Conservation (phyloP, 2,329 filamentous ascomycete species). For the Rugonectria rugulosa region DNA sequence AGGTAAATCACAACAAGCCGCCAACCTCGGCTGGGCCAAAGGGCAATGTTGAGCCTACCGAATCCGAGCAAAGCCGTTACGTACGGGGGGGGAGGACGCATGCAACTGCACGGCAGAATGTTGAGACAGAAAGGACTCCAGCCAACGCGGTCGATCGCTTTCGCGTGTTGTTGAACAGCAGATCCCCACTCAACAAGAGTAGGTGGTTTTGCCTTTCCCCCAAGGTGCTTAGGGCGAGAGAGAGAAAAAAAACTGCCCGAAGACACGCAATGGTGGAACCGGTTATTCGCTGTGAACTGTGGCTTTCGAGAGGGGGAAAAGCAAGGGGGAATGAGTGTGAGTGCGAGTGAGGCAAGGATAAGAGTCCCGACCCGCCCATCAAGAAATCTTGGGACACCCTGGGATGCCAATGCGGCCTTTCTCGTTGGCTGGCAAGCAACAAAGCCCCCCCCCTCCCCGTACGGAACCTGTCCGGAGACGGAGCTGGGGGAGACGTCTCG, state of each 20-base stretch:
- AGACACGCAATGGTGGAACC: conserved; percentile 3
- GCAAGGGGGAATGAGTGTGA: too few species aligned
- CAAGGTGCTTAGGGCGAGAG: too few species aligned
- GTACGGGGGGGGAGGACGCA: too few species aligned
- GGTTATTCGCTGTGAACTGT: background rate
- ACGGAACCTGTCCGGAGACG: conserved; percentile 30
- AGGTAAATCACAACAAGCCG: background rate
- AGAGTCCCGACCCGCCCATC: too few species aligned
- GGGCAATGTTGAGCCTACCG: background rate
- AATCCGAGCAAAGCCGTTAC: conserved; percentile 7
- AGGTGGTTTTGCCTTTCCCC: too few species aligned
- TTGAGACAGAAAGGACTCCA: too few species aligned
- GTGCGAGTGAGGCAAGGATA: too few species aligned
- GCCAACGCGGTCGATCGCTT: background rate
- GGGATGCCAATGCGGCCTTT: conserved; percentile 28
- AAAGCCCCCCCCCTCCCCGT: too few species aligned
- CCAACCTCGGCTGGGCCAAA: conserved; percentile 30
- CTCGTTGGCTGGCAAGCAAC: conserved; percentile 36
- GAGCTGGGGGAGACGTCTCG: background rate
- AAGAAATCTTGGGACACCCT: too few species aligned
- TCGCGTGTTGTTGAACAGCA: background rate
- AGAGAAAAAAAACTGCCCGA: too few species aligned
- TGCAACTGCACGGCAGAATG: too few species aligned
- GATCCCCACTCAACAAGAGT: conserved; percentile 3
- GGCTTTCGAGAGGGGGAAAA: background rate